phyloP scores from a whole-genome alignment of 345 rosid species.

The Dimocarpus longan region DNA sequence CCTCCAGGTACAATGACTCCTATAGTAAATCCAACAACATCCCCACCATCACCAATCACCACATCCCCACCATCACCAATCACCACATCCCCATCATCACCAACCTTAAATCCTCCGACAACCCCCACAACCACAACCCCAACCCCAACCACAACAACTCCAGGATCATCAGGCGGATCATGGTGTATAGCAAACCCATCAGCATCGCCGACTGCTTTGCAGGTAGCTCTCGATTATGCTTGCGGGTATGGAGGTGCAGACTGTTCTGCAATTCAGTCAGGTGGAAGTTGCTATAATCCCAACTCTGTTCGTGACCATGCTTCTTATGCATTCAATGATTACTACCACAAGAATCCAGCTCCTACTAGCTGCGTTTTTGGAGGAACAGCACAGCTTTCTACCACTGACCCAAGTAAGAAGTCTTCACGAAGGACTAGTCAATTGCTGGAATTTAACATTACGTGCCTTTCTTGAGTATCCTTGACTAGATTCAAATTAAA shows the following conservation, averaged over 20 bases:
- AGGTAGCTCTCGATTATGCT: conserved; percentile 95
- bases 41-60: conserved; percentile 40
- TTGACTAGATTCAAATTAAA: conserved; percentile 11
- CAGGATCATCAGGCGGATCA: conserved; percentile 50
- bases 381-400: conserved; percentile 86
- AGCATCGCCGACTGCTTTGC: conserved; percentile 79
- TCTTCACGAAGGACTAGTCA: neutral
- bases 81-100: conserved; percentile 27
- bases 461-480: neutral
- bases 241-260: conserved; percentile 97
- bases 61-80: conserved; percentile 31
- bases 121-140: conserved; percentile 19
- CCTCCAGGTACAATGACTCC: conserved; percentile 56
- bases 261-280: conserved; percentile 75
- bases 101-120: conserved; percentile 35
- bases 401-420: conserved; percentile 89
- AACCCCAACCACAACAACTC: conserved; percentile 25
- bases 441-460: conserved; percentile 10
- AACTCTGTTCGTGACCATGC: conserved; percentile 76
- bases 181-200: conserved; percentile 83
- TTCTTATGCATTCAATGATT: conserved; percentile 89
- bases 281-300: conserved; percentile 79
- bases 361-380: conserved; percentile 89
- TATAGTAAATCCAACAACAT: conserved; percentile 40
- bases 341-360: conserved; percentile 92